phyloP scores from a whole-genome alignment of 805 yeast species.

The Lipomyces yamanashiensis region DNA sequence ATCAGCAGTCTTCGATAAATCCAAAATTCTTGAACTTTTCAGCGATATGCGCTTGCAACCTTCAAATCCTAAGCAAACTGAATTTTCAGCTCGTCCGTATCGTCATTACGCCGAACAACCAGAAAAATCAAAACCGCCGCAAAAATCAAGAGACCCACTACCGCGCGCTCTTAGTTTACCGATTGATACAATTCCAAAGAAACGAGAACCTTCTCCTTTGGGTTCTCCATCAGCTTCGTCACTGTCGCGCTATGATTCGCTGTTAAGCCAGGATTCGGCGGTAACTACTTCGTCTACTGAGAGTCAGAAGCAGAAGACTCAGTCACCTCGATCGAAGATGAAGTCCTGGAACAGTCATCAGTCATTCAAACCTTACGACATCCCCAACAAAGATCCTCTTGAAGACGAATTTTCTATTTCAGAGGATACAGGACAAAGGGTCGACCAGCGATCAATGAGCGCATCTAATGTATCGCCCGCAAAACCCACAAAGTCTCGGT shows the following conservation, averaged over 20 bases:
- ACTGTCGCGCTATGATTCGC: slow-evolving; percentile 3
- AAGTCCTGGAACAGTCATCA: slow-evolving; percentile 2
- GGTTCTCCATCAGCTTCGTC: neutral
- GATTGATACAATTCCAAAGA: neutral
- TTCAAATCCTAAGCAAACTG: neutral
- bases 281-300: neutral
- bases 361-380: slow-evolving; percentile 16
- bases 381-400: neutral
- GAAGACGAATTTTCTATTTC: neutral
- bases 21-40: neutral
- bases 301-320: neutral
- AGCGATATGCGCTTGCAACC: neutral
- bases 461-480: neutral
- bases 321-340: neutral
- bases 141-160: neutral
- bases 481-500: neutral
- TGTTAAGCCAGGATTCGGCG: slow-evolving; percentile 1
- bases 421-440: neutral
- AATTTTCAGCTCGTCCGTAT: slow-evolving; percentile 28
- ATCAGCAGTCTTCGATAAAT: neutral
- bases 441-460: neutral
- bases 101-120: slow-evolving; percentile 7
- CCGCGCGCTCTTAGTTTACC: neutral
- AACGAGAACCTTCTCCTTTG: neutral
- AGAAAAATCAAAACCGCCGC: neutral